A percentile compares a stretch with the other conserved stretches of the same genome.
These are phyloP conservation scores for Plasmodium vivax DNA, from an alignment of 169 alveolate genomes.

Conservation along the genomic window DNA sequence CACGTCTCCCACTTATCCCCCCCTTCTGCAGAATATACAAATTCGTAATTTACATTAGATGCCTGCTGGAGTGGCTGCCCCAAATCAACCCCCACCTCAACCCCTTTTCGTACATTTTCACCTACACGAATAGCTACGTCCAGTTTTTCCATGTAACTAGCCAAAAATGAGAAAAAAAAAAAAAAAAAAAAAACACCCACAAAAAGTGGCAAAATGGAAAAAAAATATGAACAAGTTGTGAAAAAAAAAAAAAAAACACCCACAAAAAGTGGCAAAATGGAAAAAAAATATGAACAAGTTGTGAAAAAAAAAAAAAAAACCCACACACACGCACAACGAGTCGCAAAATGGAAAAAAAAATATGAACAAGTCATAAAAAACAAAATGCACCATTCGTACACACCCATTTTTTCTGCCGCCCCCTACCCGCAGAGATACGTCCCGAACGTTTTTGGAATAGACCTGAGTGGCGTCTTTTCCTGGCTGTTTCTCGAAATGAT, in stretches of 20 bases:
- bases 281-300: slow-evolving; percentile 7
- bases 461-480: slow-evolving; percentile 78
- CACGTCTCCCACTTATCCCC: background rate
- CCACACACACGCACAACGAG: background rate
- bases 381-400: background rate
- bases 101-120: slow-evolving; percentile 83
- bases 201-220: background rate
- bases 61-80: slow-evolving; percentile 87
- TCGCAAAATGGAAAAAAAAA: background rate
- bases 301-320: slow-evolving; percentile 29
- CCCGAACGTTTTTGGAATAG: slow-evolving; percentile 80
- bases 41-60: slow-evolving; percentile 81
- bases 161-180: slow-evolving; percentile 1
- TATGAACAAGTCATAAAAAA: slow-evolving; percentile 6
- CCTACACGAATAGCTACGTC: slow-evolving; percentile 83
- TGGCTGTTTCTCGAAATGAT: slow-evolving; percentile 79
- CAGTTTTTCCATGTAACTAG: slow-evolving; percentile 76
- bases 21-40: slow-evolving; percentile 79
- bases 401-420: background rate
- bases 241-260: slow-evolving; percentile 19
- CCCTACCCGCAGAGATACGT: slow-evolving; percentile 47
- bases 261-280: background rate
- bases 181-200: slow-evolving; percentile 20
- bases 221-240: slow-evolving; percentile 8
- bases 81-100: slow-evolving; percentile 88